Evolutionary conservation across 768 basidiomycete genomes (phyloP).

Genomic region (Pisolithus sp.): DNA sequence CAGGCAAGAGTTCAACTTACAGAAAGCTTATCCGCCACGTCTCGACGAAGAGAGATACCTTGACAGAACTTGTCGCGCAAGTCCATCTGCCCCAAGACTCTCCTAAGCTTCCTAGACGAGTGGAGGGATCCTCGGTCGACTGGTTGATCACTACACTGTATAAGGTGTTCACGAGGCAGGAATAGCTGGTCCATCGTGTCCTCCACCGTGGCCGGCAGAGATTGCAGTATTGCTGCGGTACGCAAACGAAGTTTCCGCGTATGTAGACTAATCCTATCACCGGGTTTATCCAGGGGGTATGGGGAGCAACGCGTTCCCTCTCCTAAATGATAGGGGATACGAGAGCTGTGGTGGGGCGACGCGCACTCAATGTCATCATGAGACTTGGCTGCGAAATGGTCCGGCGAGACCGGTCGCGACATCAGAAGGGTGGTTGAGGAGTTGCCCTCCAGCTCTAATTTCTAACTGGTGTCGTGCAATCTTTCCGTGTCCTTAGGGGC

Average conservation of each 20-base stretch:
- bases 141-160: not conserved
- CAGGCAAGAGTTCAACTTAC: not conserved
- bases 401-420: conserved; percentile 12
- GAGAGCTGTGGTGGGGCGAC: conserved; percentile 4
- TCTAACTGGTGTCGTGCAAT: conserved; percentile 9
- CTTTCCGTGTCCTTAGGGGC: conserved; percentile 6
- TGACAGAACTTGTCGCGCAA: conserved; percentile 21
- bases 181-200: conserved; percentile 5
- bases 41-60: conserved; percentile 3
- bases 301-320: conserved; percentile 7
- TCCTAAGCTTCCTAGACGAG: conserved; percentile 15
- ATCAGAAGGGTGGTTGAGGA: conserved; percentile 17
- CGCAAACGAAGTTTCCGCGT: conserved; percentile 21
- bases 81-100: conserved; percentile 17
- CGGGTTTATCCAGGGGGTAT: conserved; percentile 17
- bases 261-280: conserved; percentile 20
- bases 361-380: conserved; percentile 4
- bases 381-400: not conserved
- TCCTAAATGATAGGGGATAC: not conserved
- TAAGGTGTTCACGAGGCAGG: not conserved
- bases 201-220: conserved; percentile 24
- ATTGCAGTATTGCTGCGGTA: conserved; percentile 19
- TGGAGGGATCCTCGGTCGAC: not conserved
- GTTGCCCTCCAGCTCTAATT: conserved; percentile 12
- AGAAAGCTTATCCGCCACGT: conserved; percentile 14